phyloP scores from a whole-genome alignment of 371 early-diverging fungal species.

The Circinella minor region DNA sequence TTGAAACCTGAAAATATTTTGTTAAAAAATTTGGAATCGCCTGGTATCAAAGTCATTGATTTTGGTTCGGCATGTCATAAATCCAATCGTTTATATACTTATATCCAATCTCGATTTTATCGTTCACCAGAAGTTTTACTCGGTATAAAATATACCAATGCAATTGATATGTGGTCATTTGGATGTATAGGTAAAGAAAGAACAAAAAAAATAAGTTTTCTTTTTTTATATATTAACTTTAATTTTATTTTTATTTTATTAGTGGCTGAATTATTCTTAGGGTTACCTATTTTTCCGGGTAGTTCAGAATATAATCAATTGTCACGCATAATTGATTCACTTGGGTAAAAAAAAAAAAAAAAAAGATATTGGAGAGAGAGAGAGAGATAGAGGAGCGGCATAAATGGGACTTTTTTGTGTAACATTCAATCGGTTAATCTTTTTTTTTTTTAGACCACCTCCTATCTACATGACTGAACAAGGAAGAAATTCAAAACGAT shows the following conservation, averaged over 20 bases:
- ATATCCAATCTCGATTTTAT: constrained; percentile 98
- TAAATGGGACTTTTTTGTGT: not conserved
- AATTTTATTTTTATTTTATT: not conserved
- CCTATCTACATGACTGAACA: constrained; percentile 86
- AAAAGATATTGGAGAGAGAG: no score
- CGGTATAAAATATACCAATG: constrained; percentile 84
- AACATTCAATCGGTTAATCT: not conserved
- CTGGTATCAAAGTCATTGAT: constrained; percentile 97
- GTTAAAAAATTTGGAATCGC: constrained; percentile 80
- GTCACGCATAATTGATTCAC: constrained; percentile 87
- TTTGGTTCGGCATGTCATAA: constrained; percentile 97
- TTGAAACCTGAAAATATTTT: constrained; percentile 98
- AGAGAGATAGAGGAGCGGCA: not conserved
- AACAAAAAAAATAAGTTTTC: not conserved
- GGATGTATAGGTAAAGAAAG: constrained; percentile 85
- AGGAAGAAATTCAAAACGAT: constrained; percentile 78
- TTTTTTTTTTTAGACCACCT: constrained; percentile 30
- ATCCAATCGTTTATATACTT: constrained; percentile 91
- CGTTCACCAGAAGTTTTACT: constrained; percentile 97
- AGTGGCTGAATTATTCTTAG: constrained; percentile 88
- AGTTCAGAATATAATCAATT: constrained; percentile 96
- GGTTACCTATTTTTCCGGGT: constrained; percentile 95
- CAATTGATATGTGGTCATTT: constrained; percentile 99
- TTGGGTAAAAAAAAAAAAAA: constrained; percentile 61
- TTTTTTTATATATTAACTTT: not conserved